Evolutionary conservation across 345 rosid genomes (phyloP).

Genomic region (Boechera stricta): DNA sequence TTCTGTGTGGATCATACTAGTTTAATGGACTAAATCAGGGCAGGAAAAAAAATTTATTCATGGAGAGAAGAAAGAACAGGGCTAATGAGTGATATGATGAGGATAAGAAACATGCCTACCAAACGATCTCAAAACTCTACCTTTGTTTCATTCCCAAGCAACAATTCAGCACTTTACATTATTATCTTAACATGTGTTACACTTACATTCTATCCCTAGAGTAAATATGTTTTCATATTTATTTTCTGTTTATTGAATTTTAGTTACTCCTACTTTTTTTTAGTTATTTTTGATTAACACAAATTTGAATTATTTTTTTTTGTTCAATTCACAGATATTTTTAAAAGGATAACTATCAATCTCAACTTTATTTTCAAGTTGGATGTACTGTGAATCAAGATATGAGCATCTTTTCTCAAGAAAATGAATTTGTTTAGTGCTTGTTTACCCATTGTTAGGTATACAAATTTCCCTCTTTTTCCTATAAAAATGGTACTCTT

Average conservation of each 20-base stretch:
- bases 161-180: constrained; percentile 21
- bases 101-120: constrained; percentile 36
- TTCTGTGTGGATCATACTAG: background rate
- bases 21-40: background rate
- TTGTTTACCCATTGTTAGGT: background rate
- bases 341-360: background rate
- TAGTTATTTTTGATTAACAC: background rate
- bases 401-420: background rate
- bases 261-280: background rate
- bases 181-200: constrained; percentile 19
- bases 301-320: background rate
- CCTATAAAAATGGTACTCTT: background rate
- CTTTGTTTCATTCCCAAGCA: constrained; percentile 45
- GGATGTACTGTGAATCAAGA: background rate
- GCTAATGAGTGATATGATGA: constrained; percentile 35
- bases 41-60: background rate
- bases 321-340: background rate
- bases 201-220: background rate
- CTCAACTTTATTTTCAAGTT: background rate
- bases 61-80: background rate
- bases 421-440: background rate
- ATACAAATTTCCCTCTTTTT: background rate
- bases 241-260: background rate
- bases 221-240: background rate
- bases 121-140: constrained; percentile 34